These are phyloP conservation scores for Laetiporus sulphureus DNA, from an alignment of 1,284 basidiomycete species.

Conservation along the genomic window DNA sequence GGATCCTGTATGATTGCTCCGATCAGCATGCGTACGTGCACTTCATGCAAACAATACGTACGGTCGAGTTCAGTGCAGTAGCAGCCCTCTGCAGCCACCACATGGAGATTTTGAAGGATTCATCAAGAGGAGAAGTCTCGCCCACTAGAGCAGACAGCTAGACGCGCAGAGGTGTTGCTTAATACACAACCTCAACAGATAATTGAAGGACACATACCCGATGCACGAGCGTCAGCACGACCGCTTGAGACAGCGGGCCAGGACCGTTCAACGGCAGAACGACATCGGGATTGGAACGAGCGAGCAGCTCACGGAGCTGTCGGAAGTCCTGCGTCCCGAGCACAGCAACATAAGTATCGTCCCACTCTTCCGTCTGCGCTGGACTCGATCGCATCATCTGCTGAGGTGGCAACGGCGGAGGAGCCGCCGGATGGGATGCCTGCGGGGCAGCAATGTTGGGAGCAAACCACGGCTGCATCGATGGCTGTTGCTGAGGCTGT, in stretches of 20 bases:
- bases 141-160: slow-evolving; percentile 67
- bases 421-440: slow-evolving; percentile 64
- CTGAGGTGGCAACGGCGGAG: slow-evolving; percentile 52
- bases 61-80: slow-evolving; percentile 62
- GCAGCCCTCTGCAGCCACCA: slow-evolving; percentile 81
- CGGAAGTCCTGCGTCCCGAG: slow-evolving; percentile 63
- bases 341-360: slow-evolving; percentile 70
- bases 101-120: slow-evolving; percentile 69
- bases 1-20: slow-evolving; percentile 68
- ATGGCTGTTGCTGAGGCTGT: slow-evolving; percentile 31
- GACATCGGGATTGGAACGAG: slow-evolving; percentile 66
- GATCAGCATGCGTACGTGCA: too few relatives aligned
- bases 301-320: slow-evolving; percentile 67
- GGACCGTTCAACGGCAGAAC: slow-evolving; percentile 69
- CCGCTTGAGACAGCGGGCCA: slow-evolving; percentile 70
- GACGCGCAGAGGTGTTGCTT: neutral
- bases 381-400: slow-evolving; percentile 38
- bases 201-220: slow-evolving; percentile 42
- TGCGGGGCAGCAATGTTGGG: slow-evolving; percentile 63
- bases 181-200: slow-evolving; percentile 2
- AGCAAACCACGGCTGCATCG: slow-evolving; percentile 52
- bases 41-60: slow-evolving; percentile 24
- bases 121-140: slow-evolving; percentile 68
- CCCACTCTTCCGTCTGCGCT: slow-evolving; percentile 66
- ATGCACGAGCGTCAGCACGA: slow-evolving; percentile 73